Conservation (phyloP, 1,284 basidiomycete genomes). For the Porodaedalea pini region DNA sequence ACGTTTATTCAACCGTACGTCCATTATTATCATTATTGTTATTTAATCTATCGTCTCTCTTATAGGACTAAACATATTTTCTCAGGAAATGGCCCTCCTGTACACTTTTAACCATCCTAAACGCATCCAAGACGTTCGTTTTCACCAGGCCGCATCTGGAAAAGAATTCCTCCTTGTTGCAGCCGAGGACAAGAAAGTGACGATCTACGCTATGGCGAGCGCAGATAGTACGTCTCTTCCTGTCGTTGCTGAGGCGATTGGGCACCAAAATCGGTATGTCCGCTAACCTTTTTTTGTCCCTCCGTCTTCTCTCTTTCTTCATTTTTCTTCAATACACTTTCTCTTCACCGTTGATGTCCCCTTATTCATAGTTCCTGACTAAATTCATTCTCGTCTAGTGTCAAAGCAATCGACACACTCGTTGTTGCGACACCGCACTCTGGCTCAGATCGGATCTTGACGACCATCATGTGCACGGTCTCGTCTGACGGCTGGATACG, state of each 20-base stretch:
- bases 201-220: constrained; percentile 60
- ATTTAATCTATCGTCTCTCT: background rate
- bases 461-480: constrained; percentile 66
- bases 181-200: constrained; percentile 82
- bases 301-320: background rate
- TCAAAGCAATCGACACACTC: constrained; percentile 69
- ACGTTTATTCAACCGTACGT: constrained; percentile 76
- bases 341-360: too few species aligned
- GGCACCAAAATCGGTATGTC: constrained; percentile 73
- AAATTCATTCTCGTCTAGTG: constrained; percentile 37
- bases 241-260: constrained; percentile 60
- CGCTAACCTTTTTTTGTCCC: background rate
- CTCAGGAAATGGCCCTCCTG: constrained; percentile 67
- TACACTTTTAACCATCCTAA: constrained; percentile 71
- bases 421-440: constrained; percentile 47
- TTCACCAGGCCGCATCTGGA: constrained; percentile 44
- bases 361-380: too few species aligned
- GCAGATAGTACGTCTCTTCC: constrained; percentile 42
- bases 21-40: background rate
- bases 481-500: constrained; percentile 85
- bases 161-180: constrained; percentile 71
- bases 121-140: constrained; percentile 77
- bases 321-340: background rate
- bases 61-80: background rate
- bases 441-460: constrained; percentile 35